A percentile compares a stretch with the other conserved stretches of the same genome.
These are phyloP conservation scores for Yamadazyma scolyti DNA, from an alignment of 805 yeast genomes.

Conservation along the genomic window DNA sequence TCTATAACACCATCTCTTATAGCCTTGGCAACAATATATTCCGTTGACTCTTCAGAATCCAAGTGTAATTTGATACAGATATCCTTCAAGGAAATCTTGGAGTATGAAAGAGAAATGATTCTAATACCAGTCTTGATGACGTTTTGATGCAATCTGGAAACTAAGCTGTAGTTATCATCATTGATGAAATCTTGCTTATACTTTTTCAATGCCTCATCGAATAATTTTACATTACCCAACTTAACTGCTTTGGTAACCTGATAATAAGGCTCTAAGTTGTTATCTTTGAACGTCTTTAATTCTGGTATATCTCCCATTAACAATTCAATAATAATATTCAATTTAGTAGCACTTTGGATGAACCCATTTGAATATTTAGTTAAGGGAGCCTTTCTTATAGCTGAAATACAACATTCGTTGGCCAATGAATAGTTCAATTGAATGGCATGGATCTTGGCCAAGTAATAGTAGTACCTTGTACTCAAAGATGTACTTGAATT, in stretches of 20 bases:
- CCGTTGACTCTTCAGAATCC: slow-evolving; percentile 94
- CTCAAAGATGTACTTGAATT: slow-evolving; percentile 81
- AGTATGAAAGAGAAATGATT: slow-evolving; percentile 85
- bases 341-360: slow-evolving; percentile 82
- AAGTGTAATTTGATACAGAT: slow-evolving; percentile 88
- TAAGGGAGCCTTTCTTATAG: slow-evolving; percentile 95
- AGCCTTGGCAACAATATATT: slow-evolving; percentile 94
- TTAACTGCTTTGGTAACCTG: slow-evolving; percentile 89
- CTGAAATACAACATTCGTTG: slow-evolving; percentile 86
- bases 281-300: slow-evolving; percentile 66
- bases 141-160: slow-evolving; percentile 87
- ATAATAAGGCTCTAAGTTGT: slow-evolving; percentile 74
- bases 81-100: slow-evolving; percentile 86
- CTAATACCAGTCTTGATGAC: slow-evolving; percentile 98
- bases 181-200: slow-evolving; percentile 59
- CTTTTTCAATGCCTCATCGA: slow-evolving; percentile 64
- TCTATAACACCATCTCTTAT: slow-evolving; percentile 97
- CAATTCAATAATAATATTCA: slow-evolving; percentile 82
- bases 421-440: slow-evolving; percentile 92
- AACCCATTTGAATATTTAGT: slow-evolving; percentile 82
- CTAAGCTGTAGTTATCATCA: slow-evolving; percentile 82
- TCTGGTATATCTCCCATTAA: slow-evolving; percentile 97
- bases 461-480: slow-evolving; percentile 87
- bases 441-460: slow-evolving; percentile 86
- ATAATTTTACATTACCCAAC: slow-evolving; percentile 81